phyloP scores from a whole-genome alignment of 352 stramenopile genomes.

The Phytophthora rubi region DNA sequence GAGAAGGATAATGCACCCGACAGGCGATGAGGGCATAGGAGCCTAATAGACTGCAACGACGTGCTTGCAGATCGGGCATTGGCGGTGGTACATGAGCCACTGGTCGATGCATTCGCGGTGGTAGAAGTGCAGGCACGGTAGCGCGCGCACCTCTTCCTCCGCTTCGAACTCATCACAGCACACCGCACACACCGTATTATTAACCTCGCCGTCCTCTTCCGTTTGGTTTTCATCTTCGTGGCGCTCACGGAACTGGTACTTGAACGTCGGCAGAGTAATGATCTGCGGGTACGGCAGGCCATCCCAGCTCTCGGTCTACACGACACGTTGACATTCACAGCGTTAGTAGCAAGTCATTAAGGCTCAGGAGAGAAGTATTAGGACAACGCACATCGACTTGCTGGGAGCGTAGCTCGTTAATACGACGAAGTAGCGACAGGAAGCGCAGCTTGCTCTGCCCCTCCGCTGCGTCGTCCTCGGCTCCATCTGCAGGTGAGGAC shows the following conservation, averaged over 20 bases:
- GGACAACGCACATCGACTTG: conserved; percentile 60
- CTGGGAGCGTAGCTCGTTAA: conserved; percentile 86
- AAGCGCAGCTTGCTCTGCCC: conserved; percentile 70
- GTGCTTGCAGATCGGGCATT: conserved; percentile 90
- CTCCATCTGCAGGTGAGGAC: conserved; percentile 11
- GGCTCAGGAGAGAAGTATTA: not conserved
- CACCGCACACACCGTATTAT: conserved; percentile 84
- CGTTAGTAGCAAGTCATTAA: conserved; percentile 9
- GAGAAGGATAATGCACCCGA: conserved; percentile 13
- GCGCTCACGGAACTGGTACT: conserved; percentile 61
- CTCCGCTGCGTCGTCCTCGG: conserved; percentile 38
- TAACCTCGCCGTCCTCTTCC: conserved; percentile 45
- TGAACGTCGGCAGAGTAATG: conserved; percentile 78
- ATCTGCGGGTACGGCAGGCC: conserved; percentile 87
- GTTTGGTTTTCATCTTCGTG: conserved; percentile 30
- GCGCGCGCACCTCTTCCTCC: conserved; percentile 78
- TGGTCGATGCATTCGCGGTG: conserved; percentile 92
- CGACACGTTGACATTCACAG: conserved; percentile 1
- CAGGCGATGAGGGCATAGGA: not conserved
- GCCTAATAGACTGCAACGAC: conserved; percentile 76
- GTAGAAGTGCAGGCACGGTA: conserved; percentile 91
- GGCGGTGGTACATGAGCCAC: conserved; percentile 87
- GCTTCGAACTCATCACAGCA: conserved; percentile 82
- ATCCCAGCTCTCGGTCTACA: conserved; percentile 70
- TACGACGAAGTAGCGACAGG: conserved; percentile 75